phyloP scores from a whole-genome alignment of 1,139 yeast species.

The Lodderomyces metapsilosis region DNA sequence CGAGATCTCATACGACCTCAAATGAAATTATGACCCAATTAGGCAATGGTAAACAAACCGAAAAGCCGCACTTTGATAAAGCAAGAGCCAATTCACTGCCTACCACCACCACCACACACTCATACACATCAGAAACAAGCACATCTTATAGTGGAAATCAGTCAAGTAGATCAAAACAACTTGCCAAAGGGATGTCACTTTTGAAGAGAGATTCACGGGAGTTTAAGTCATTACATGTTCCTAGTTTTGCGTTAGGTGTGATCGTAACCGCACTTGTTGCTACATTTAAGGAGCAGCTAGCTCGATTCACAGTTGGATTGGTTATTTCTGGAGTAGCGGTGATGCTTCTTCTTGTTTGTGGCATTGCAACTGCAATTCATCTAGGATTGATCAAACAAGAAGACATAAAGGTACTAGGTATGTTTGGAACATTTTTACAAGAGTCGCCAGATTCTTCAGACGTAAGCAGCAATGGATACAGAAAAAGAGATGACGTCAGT shows the following conservation, averaged over 20 bases:
- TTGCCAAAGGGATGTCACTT: constrained; percentile 3
- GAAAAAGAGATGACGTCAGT: constrained; percentile 1
- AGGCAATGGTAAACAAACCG: constrained; percentile 1
- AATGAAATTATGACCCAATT: neutral
- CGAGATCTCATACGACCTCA: constrained; percentile 2
- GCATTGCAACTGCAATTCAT: constrained; percentile 24
- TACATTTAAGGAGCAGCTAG: constrained; percentile 7
- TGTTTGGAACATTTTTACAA: neutral
- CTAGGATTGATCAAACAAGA: constrained; percentile 19
- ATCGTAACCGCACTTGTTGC: constrained; percentile 9
- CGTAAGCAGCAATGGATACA: neutral
- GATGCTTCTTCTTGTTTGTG: constrained; percentile 13
- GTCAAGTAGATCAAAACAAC: no score
- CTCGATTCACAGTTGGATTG: constrained; percentile 6
- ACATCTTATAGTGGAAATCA: no score
- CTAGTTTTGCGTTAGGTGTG: constrained; percentile 35
- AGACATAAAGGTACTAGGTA: constrained; percentile 5
- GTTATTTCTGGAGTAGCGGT: constrained; percentile 17
- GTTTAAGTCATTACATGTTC: constrained; percentile 22
- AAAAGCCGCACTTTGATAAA: constrained; percentile 1
- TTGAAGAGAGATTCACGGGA: constrained; percentile 1
- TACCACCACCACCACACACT: neutral
- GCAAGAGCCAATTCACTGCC: neutral
- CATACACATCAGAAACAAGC: no score
- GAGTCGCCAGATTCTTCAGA: neutral